Evolutionary conservation across 176 grass and related monocot genomes (phyloP).

Genomic region (Tillandsia leiboldiana): DNA sequence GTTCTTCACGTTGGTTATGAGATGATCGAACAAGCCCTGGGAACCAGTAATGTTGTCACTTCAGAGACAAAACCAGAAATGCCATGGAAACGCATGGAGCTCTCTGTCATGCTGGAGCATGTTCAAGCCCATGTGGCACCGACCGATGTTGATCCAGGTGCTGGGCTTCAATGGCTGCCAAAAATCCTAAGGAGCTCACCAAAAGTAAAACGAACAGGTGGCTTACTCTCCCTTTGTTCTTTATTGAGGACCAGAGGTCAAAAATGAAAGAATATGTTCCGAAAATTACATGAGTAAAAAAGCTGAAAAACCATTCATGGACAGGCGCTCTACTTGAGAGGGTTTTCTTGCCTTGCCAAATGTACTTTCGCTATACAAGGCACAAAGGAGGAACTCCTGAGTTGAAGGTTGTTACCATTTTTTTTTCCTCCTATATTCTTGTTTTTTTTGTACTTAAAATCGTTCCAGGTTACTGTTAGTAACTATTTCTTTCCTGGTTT

Average conservation of each 20-base stretch:
- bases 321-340: conserved; percentile 79
- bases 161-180: conserved; percentile 93
- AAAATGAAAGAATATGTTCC: no score
- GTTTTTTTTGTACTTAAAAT: conserved; percentile 15
- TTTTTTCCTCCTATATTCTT: neutral
- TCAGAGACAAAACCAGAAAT: conserved; percentile 55
- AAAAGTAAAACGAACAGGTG: conserved; percentile 82
- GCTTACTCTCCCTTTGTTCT: conserved; percentile 32
- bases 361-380: conserved; percentile 85
- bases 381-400: conserved; percentile 93
- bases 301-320: no score
- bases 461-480: conserved; percentile 10
- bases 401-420: conserved; percentile 47
- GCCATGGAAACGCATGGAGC: conserved; percentile 70
- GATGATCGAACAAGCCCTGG: conserved; percentile 65
- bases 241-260: no score
- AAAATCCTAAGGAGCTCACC: conserved; percentile 79
- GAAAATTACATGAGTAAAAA: no score
- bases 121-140: conserved; percentile 97
- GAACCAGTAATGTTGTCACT: conserved; percentile 24
- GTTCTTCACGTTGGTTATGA: conserved; percentile 80
- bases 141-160: conserved; percentile 96
- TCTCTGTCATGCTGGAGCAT: conserved; percentile 91
- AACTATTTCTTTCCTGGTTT: conserved; percentile 24
- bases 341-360: conserved; percentile 97